phyloP scores from a whole-genome alignment of 2,329 filamentous ascomycete species.

The Fusarium domesticum region DNA sequence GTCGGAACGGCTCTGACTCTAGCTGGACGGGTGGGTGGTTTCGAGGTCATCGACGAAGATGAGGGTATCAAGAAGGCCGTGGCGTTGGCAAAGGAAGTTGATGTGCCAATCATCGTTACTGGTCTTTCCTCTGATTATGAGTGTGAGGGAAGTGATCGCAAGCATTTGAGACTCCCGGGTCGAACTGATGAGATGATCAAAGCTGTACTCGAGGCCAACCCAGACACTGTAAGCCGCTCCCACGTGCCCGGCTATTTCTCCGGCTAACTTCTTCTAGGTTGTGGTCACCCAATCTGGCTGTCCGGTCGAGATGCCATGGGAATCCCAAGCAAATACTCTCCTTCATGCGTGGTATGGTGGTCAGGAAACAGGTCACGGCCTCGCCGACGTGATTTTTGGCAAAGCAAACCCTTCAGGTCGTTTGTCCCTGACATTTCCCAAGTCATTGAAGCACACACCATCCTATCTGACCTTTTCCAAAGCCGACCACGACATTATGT shows the following conservation, averaged over 20 bases:
- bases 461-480: constrained; percentile 64
- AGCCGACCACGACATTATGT: constrained; percentile 63
- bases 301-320: constrained; percentile 42
- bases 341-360: constrained; percentile 30
- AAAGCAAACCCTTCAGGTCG: constrained; percentile 46
- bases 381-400: constrained; percentile 28
- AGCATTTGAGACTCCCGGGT: constrained; percentile 64
- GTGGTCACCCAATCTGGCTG: constrained; percentile 42
- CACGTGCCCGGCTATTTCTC: neutral
- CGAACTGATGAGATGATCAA: constrained; percentile 56
- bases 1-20: constrained; percentile 23
- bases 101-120: constrained; percentile 53
- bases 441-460: constrained; percentile 61
- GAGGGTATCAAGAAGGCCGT: constrained; percentile 35
- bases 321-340: constrained; percentile 32
- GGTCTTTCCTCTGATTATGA: constrained; percentile 51
- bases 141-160: constrained; percentile 61
- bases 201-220: constrained; percentile 53
- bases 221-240: constrained; percentile 49
- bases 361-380: constrained; percentile 26
- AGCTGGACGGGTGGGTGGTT: constrained; percentile 18
- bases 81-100: constrained; percentile 35
- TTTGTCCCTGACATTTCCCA: constrained; percentile 64
- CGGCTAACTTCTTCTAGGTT: constrained; percentile 3
- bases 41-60: constrained; percentile 22